Evolutionary conservation across 1,284 basidiomycete species (phyloP).

Genomic region (Leccinum holopus): DNA sequence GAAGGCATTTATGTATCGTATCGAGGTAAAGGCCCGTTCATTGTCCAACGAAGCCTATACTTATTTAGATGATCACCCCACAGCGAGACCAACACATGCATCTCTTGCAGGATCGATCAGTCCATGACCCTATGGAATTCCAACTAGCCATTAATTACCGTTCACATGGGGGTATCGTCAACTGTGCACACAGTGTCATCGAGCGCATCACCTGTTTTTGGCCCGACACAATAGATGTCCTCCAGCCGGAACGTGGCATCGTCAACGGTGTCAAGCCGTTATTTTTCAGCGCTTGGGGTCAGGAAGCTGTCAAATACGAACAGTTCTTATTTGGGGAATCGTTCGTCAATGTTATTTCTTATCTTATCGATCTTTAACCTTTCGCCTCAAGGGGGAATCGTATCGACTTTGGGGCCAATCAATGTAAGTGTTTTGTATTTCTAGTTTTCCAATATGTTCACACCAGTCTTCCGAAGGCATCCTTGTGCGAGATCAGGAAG

Average conservation of each 20-base stretch:
- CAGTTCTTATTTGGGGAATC: conserved; percentile 56
- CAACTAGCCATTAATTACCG: conserved; percentile 67
- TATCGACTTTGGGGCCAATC: conserved; percentile 67
- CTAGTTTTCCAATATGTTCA: not conserved
- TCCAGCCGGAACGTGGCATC: conserved; percentile 57
- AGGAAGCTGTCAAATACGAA: conserved; percentile 51
- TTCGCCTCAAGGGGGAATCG: conserved; percentile 40
- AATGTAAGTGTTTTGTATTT: conserved; percentile 45
- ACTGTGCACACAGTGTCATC: conserved; percentile 62
- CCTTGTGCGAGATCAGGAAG: conserved; percentile 61
- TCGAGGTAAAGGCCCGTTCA: conserved; percentile 44
- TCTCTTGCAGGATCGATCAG: conserved; percentile 16
- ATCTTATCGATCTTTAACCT: conserved; percentile 6
- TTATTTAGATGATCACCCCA: not conserved
- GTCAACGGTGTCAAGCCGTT: conserved; percentile 60
- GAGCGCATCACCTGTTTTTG: conserved; percentile 62
- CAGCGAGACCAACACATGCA: conserved; percentile 24
- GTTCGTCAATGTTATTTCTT: conserved; percentile 28
- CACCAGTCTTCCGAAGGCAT: conserved; percentile 47
- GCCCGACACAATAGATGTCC: conserved; percentile 64
- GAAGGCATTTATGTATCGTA: conserved; percentile 60
- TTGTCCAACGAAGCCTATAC: not conserved
- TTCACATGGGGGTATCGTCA: conserved; percentile 70
- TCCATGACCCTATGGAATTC: conserved; percentile 47
- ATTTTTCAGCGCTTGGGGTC: conserved; percentile 57